Base-by-base conservation (phyloP, 176 grass and related monocot species). In the Eragrostis curvula region DNA sequence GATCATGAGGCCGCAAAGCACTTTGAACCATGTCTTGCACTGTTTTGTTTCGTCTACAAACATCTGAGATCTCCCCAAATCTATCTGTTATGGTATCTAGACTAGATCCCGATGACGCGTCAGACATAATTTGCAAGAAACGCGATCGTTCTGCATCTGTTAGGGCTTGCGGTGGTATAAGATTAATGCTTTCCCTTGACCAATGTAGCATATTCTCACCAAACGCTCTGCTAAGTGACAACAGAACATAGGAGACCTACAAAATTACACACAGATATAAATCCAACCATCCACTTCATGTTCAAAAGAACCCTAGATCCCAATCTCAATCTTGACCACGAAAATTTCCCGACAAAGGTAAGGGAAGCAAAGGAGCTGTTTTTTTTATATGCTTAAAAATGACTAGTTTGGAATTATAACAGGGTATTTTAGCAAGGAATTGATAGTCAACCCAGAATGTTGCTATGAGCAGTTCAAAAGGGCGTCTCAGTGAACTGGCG, bases 21-120 rank as follows among this genome's bases (percentile, higher is more conserved):
- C 85, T 90, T 80, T 99, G 93, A 71, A 96, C 97, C 8, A 99
- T 85, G 51, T 96, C 96, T 82, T 99, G 96, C 53, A 99, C 93
- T 2, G 91, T 84, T 74, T 86, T 87, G 74, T 94, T 99, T 69
- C 96, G 81, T 60, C 89, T 85, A 82, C 96, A 96, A 71, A 99
- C 96, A 66, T 94, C 93, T 71, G 96, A 99, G 66, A 99, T 87
- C 80, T 99, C 96, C 39, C 83, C 91, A 59, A 92, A 80, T 74
- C 62, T 90, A 32, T 85, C 87, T 16, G 85, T 88, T 60, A 92
- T 66, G 21, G 81, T 73, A 79, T 78, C 76, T 64, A 89, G 74
- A 65, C 80, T 90, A 70, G 89, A 87, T 63, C 93, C 89, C 7
- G 87, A 96, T 80, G 93, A 88, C 13, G 89, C 97, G 49, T 96